A percentile compares a stretch with the other conserved stretches of the same genome.
Conservation (phyloP, 192 early-diverging fungal species). For the Podila minutissima region DNA sequence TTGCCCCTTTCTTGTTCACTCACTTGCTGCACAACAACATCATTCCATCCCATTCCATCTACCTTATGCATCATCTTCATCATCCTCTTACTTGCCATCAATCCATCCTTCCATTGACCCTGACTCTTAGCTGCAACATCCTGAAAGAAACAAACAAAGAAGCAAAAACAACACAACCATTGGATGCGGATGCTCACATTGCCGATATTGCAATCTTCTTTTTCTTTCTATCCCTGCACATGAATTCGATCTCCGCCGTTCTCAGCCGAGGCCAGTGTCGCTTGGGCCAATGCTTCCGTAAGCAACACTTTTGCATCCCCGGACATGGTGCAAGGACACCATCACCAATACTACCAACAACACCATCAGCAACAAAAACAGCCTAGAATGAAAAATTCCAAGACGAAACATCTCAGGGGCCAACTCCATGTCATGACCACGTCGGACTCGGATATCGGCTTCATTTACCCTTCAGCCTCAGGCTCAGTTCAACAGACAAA, state of each 20-base stretch:
- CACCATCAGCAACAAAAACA: not conserved
- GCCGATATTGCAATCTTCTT: constrained; percentile 1
- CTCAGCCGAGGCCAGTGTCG: constrained; percentile 8
- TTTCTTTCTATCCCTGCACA: not conserved
- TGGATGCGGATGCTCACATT: constrained; percentile 1
- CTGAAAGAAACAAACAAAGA: too few species aligned
- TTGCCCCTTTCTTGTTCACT: too few species aligned
- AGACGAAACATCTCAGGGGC: not conserved
- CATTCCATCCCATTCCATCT: not conserved
- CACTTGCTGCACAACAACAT: constrained; percentile 3
- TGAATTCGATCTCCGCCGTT: constrained; percentile 5
- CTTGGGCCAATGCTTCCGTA: constrained; percentile 15
- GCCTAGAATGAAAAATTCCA: not conserved
- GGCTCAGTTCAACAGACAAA: not conserved
- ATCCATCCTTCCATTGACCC: not conserved
- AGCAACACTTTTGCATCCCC: not conserved
- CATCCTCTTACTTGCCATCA: not conserved
- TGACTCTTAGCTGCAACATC: too few species aligned
- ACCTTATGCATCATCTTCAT: not conserved
- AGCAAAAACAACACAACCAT: too few species aligned
- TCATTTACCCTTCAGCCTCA: constrained; percentile 7
- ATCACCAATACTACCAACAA: not conserved
- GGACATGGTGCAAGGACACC: not conserved
- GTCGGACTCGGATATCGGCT: constrained; percentile 12
- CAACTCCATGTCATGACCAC: constrained; percentile 36